Conservation (phyloP, 371 early-diverging fungal genomes). For the Lichtheimia ramosa region DNA sequence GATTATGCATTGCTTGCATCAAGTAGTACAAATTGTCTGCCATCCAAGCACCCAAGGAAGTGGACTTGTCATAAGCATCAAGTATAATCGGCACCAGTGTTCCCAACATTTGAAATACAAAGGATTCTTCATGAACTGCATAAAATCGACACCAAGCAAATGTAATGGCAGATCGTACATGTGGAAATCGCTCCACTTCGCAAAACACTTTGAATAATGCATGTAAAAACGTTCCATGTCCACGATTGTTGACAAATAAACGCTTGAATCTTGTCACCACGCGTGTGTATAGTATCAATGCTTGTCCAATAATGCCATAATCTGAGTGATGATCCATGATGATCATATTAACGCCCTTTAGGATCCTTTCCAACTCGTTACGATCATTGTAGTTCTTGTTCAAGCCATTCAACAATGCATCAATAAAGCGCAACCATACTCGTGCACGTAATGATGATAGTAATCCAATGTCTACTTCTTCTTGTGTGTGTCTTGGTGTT, state of each 20-base stretch:
- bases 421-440: slow-evolving; percentile 62
- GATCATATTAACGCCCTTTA: slow-evolving; percentile 61
- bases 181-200: slow-evolving; percentile 41
- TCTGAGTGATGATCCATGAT: slow-evolving; percentile 55
- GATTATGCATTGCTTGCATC: slow-evolving; percentile 45
- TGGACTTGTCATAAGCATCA: slow-evolving; percentile 34
- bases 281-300: slow-evolving; percentile 56
- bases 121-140: slow-evolving; percentile 65
- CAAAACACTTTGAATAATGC: slow-evolving; percentile 67
- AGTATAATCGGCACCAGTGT: slow-evolving; percentile 59
- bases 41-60: slow-evolving; percentile 43
- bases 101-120: slow-evolving; percentile 70
- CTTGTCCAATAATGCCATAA: slow-evolving; percentile 58
- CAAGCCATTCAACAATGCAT: slow-evolving; percentile 51
- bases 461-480: slow-evolving; percentile 24
- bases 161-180: slow-evolving; percentile 55
- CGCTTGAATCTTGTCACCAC: slow-evolving; percentile 58
- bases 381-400: slow-evolving; percentile 61
- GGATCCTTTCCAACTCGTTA: slow-evolving; percentile 50
- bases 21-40: slow-evolving; percentile 39
- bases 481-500: slow-evolving; percentile 17
- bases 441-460: slow-evolving; percentile 58
- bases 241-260: slow-evolving; percentile 59
- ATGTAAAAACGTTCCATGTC: slow-evolving; percentile 58
- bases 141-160: slow-evolving; percentile 65